Percentiles rank a stretch among this genome's conserved stretches.
These are phyloP conservation scores for Filobasidium wieringae DNA, from an alignment of 768 basidiomycete species.

Conservation along the genomic window DNA sequence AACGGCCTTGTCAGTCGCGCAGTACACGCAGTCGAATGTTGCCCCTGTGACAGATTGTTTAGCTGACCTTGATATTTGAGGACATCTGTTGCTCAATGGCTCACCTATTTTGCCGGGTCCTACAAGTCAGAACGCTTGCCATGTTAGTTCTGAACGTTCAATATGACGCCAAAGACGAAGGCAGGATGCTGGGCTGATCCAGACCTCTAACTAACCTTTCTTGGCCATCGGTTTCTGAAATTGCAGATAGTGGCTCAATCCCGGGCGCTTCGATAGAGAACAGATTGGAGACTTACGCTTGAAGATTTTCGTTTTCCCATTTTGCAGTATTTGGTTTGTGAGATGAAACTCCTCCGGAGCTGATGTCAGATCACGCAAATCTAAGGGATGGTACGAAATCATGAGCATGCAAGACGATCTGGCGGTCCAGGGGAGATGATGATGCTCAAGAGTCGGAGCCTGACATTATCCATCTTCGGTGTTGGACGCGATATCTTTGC, in stretches of 20 bases:
- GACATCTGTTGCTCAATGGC: too few relatives aligned
- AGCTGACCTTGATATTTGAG: neutral
- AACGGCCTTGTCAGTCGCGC: neutral
- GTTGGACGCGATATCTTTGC: too few relatives aligned
- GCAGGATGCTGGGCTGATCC: neutral
- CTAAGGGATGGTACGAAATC: neutral
- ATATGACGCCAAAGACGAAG: neutral
- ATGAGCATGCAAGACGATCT: too few relatives aligned
- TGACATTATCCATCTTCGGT: too few relatives aligned
- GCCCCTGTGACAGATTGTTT: neutral
- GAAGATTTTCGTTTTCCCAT: neutral
- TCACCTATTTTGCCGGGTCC: neutral
- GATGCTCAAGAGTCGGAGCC: too few relatives aligned
- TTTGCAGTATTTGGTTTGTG: neutral
- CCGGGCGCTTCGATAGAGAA: neutral
- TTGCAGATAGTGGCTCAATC: neutral
- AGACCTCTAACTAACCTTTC: neutral
- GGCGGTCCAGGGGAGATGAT: too few relatives aligned
- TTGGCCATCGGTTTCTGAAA: conserved; percentile 2
- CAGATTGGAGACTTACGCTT: neutral
- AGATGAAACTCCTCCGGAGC: too few relatives aligned
- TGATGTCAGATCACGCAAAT: too few relatives aligned
- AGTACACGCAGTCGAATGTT: neutral
- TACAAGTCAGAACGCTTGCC: too few relatives aligned
- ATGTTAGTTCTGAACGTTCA: neutral